These are phyloP conservation scores for Bonia amplexicaulis DNA, from an alignment of 176 grass and related monocot species.

Conservation along the genomic window DNA sequence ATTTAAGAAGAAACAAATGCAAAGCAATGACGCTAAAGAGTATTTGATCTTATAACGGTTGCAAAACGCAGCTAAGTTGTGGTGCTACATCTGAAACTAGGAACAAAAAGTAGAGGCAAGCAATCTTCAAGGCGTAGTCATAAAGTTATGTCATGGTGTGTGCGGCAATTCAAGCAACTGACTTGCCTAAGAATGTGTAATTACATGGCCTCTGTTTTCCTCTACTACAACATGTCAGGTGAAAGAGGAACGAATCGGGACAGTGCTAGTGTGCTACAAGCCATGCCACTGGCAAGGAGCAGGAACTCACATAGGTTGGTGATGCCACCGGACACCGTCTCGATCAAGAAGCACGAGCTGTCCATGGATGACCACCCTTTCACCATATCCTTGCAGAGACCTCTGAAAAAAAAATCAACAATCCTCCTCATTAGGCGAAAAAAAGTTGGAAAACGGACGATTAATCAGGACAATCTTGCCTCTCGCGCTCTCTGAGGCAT, in stretches of 20 bases:
- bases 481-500: neutral
- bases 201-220: neutral
- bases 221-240: neutral
- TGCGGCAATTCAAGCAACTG: neutral
- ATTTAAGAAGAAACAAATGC: neutral
- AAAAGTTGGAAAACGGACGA: neutral
- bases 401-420: constrained; percentile 43
- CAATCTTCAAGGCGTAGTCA: neutral
- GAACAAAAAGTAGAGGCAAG: neutral
- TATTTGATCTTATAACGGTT: neutral
- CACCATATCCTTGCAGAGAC: constrained; percentile 69
- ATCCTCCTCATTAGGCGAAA: neutral
- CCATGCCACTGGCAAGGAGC: neutral
- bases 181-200: neutral
- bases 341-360: constrained; percentile 64
- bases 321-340: constrained; percentile 88
- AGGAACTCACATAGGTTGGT: constrained; percentile 79
- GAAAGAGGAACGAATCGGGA: neutral
- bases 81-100: neutral
- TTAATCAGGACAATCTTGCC: neutral
- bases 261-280: neutral
- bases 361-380: constrained; percentile 52
- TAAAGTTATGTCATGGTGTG: neutral
- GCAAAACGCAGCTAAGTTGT: neutral
- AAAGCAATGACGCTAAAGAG: neutral